A percentile compares a stretch with the other conserved stretches of the same genome.
Conservation (phyloP, 2,329 filamentous ascomycete species). For the Cladophialophora chaetospira region DNA sequence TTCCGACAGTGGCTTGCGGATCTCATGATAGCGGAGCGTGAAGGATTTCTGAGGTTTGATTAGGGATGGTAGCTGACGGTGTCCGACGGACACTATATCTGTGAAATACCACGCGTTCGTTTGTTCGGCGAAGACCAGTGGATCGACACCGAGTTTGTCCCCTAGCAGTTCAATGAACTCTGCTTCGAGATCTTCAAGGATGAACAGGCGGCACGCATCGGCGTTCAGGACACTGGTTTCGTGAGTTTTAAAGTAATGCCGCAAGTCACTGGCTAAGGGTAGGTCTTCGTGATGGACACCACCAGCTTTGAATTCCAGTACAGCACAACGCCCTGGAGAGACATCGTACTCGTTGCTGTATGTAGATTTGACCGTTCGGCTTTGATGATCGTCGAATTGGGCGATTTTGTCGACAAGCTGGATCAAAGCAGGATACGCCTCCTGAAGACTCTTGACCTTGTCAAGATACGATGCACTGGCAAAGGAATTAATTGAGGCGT, state of each 20-base stretch:
- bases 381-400: neutral
- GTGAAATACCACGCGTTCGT: conserved; percentile 6
- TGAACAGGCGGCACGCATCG: neutral
- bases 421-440: neutral
- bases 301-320: neutral
- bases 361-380: neutral
- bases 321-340: neutral
- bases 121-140: conserved; percentile 1
- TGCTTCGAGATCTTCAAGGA: conserved; percentile 3
- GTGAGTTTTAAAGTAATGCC: neutral
- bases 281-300: neutral
- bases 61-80: neutral
- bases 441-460: neutral
- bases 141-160: neutral
- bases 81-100: neutral
- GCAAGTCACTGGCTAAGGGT: neutral
- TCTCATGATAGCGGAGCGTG: conserved; percentile 3
- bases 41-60: neutral
- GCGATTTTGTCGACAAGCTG: neutral
- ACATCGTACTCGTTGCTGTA: neutral
- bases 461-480: neutral
- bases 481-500: neutral
- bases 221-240: neutral
- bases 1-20: neutral
- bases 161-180: neutral